Conservation (phyloP, 2,329 filamentous ascomycete species). For the Xylaria multiplex region DNA sequence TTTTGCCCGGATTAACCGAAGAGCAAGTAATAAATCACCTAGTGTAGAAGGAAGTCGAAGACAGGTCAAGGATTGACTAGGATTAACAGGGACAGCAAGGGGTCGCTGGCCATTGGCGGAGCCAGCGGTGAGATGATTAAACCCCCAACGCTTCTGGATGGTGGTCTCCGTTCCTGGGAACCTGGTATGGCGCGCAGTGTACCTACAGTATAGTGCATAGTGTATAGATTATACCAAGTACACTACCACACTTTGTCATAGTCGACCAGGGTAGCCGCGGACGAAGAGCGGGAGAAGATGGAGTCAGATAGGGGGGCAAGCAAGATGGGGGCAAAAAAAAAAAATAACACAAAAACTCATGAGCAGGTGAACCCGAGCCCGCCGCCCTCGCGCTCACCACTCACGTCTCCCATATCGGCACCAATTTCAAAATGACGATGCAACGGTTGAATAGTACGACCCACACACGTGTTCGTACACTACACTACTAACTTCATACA, state of each 20-base stretch:
- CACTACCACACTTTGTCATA: neutral
- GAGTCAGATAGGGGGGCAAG: conserved; percentile 6
- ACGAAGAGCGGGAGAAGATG: conserved; percentile 13
- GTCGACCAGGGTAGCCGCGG: neutral
- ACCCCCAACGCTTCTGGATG: conserved; percentile 25
- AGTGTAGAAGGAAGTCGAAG: neutral
- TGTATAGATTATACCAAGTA: neutral
- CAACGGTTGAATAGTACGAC: conserved; percentile 25
- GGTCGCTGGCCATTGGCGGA: conserved; percentile 21
- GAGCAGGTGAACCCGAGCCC: conserved; percentile 8
- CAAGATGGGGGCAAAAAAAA: conserved; percentile 11
- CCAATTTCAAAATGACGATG: conserved; percentile 29
- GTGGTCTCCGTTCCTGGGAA: conserved; percentile 9
- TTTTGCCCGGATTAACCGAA: conserved; percentile 34
- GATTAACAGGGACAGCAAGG: conserved; percentile 28
- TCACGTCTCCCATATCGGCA: conserved; percentile 7
- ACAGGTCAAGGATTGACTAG: conserved; percentile 18
- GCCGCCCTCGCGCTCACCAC: conserved; percentile 5
- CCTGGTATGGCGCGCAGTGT: conserved; percentile 14
- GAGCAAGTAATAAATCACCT: conserved; percentile 13
- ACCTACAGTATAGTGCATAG: neutral
- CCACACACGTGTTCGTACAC: conserved; percentile 22
- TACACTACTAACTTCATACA: conserved; percentile 26
- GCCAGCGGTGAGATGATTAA: conserved; percentile 30
- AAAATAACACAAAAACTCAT: conserved; percentile 4